Evolutionary conservation across 2,329 filamentous ascomycete genomes (phyloP).

Genomic region (Phialophora verrucosa): DNA sequence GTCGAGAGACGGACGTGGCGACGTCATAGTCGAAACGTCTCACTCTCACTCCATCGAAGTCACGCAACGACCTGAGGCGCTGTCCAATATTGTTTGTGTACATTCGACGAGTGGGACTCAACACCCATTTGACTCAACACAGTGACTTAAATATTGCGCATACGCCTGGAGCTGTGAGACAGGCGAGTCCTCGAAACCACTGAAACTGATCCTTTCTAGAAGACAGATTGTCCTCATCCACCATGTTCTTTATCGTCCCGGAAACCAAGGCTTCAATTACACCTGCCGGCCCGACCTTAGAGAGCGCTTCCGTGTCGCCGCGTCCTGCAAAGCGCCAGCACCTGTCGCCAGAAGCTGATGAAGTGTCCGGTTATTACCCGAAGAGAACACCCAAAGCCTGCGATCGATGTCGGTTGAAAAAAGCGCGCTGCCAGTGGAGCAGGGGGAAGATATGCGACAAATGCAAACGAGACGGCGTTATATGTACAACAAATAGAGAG

Average conservation of each 20-base stretch:
- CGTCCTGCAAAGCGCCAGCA: conserved; percentile 15
- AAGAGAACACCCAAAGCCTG: conserved; percentile 30
- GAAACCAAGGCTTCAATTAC: conserved; percentile 9
- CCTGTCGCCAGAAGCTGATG: conserved; percentile 20
- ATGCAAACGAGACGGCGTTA: conserved; percentile 16
- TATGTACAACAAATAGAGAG: conserved; percentile 20
- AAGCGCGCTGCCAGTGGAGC: conserved; percentile 20
- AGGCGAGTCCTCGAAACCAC: neutral
- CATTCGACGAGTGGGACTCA: neutral
- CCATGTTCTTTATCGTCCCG: conserved; percentile 30
- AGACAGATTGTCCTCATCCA: neutral
- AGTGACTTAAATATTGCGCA: neutral
- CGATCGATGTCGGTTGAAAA: conserved; percentile 31
- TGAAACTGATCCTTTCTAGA: neutral
- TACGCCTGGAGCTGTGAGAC: neutral
- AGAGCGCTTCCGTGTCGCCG: conserved; percentile 8
- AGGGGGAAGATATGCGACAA: conserved; percentile 14
- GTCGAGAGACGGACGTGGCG: neutral
- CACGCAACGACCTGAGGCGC: neutral
- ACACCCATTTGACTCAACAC: neutral
- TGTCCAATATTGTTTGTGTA: neutral
- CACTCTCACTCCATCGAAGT: neutral
- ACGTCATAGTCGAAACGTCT: neutral
- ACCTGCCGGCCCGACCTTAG: conserved; percentile 2
- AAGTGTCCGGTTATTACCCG: conserved; percentile 25